Base-by-base conservation (phyloP, 345 rosid genomes). In the Microthlaspi erraticum region DNA sequence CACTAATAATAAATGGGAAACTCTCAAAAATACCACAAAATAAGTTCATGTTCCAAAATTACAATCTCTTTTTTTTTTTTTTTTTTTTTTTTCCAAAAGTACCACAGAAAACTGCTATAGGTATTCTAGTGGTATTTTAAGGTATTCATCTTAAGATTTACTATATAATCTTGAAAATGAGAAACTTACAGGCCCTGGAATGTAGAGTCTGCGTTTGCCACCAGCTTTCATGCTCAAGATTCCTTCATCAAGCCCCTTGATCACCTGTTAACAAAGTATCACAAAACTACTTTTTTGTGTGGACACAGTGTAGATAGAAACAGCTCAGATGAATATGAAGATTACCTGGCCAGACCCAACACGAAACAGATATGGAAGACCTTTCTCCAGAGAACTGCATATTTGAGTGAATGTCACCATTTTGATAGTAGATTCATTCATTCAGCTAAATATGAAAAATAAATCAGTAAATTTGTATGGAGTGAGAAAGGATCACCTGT, bases 231-330 rank as follows among this genome's bases (percentile, higher is more conserved):
- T 93, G 60, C 79, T 93, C 71, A 90, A 66, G 45, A 93, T 71
- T 49, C 98, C 97, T 78, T 93, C 98, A 63, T 88, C 98, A 76
- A 93, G 98, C 60, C 98, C 98, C 77, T 87, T 86, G 78, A 94
- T 84, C 85, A 91, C 96, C 97, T 93, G 78, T 66, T 80, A 7
- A 52, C 5, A 46, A 44, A 23, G 19, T 26, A 37, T 44, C 20
- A 56, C n/a, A n/a, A 55, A 19, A 33, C 36, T 56, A 44, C 16
- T 4, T 44, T 57, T 9, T n/a, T n/a, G n/a, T n/a, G 3, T 56
- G 3, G 3, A 3, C 33, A 32, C 34, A 56, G n/a, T 9, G 8
- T 43, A 43, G 7, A 26, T 9, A 26, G 1, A n/a, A 6, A 18
- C 11, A 45, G 39, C n/a, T 42, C 23, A n/a, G 14, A 43, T 42